Evolutionary conservation across 768 basidiomycete species (phyloP), one percentile per base, ranked within the genome.

Genomic region (Pleurotus djamor): DNA sequence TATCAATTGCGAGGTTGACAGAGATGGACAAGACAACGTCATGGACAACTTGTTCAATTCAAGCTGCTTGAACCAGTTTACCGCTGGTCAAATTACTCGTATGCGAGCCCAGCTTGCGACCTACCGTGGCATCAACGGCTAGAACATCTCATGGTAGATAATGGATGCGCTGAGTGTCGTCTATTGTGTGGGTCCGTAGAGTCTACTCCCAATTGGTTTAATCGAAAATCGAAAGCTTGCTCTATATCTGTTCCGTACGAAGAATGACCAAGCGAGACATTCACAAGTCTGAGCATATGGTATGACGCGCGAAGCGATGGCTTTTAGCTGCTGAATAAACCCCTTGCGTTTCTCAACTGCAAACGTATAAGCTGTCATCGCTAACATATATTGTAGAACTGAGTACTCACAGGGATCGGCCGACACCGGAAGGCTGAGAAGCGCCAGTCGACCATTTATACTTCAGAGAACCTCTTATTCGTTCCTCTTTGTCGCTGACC

Each of bases 381-480:
- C n/a, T n/a, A n/a, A n/a, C n/a, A n/a, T n/a, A n/a, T n/a, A n/a
- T n/a, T n/a, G n/a, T n/a, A n/a, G n/a, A n/a, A n/a, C n/a, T n/a
- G n/a, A n/a, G n/a, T n/a, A n/a, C n/a, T n/a, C 35, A 56, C 38
- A 17, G 16, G 41, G 37, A 12, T 13, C 36, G 5, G 44, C 14
- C 4, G 13, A 58, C 59, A 41, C 61, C 47, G 35, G 63, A 61
- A 4, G 67, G 64, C 59, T 60, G 63, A 16, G 88, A 88, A 35
- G 69, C 74, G 5, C 90, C 90, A 60, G 83, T 76, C 50, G 69
- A 73, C 91, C 92, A 94, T 38, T 73, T 78, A 61, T 91, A 91
- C 71, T 94, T 94, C 64, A 94, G 73, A 14, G 83, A 79, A 28
- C 91, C 90, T 14, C 73, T 78, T 69, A 94, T 94, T 56, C 73